phyloP scores from a whole-genome alignment of 305 asterid species.

The Fraxinus latifolia region DNA sequence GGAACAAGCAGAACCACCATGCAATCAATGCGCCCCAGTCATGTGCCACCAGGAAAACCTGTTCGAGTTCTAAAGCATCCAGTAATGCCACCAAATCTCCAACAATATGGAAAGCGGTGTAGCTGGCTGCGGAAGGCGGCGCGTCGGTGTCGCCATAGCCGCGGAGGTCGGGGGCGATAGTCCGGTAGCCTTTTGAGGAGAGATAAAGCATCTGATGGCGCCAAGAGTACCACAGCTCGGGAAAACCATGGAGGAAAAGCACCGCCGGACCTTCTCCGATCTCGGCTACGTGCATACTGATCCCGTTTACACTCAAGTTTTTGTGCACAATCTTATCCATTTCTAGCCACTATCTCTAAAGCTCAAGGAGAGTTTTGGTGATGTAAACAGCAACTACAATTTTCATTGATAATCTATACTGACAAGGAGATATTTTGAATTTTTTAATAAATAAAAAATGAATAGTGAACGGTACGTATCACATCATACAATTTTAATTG shows the following conservation, averaged over 20 bases:
- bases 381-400: no score
- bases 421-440: no score
- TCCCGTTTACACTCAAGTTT: constrained; percentile 33
- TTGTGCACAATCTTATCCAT: constrained; percentile 39
- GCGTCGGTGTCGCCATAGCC: constrained; percentile 52
- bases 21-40: constrained; percentile 44
- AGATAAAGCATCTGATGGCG: constrained; percentile 51
- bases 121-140: constrained; percentile 30
- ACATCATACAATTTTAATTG: no score
- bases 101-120: constrained; percentile 41
- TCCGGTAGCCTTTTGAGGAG: constrained; percentile 43
- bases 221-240: constrained; percentile 59
- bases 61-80: constrained; percentile 26
- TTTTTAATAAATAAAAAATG: no score
- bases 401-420: no score
- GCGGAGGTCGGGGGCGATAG: constrained; percentile 55
- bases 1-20: constrained; percentile 37
- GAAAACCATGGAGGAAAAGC: constrained; percentile 48
- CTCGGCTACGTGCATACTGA: constrained; percentile 48
- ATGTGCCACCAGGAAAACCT: constrained; percentile 44
- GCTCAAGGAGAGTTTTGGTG: no score
- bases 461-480: no score
- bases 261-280: constrained; percentile 46
- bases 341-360: no score
- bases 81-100: constrained; percentile 43